Evolutionary conservation across 2,329 filamentous ascomycete species (phyloP).

Genomic region (Exutisphaerella laricina): DNA sequence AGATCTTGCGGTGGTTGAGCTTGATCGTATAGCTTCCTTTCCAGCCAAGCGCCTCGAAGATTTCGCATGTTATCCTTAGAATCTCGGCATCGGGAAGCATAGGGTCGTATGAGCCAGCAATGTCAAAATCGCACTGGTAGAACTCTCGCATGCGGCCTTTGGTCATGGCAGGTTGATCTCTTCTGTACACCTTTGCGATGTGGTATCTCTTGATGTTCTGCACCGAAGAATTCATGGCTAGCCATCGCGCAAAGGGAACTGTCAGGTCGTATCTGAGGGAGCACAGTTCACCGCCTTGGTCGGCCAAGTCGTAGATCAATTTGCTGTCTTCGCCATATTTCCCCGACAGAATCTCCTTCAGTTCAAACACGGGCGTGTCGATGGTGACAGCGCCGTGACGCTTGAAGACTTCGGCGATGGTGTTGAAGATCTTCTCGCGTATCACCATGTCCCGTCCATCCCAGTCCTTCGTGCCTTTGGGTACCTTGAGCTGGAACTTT

Average conservation of each 20-base stretch:
- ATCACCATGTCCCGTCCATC: conserved; percentile 72
- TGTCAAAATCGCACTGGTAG: conserved; percentile 96
- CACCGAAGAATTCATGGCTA: conserved; percentile 81
- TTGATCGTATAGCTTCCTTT: conserved; percentile 76
- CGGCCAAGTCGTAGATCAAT: conserved; percentile 83
- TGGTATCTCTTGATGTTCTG: conserved; percentile 89
- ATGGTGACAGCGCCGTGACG: conserved; percentile 74
- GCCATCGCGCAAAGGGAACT: conserved; percentile 84
- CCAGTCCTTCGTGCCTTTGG: conserved; percentile 89
- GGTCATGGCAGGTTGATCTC: conserved; percentile 78
- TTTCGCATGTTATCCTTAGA: conserved; percentile 74
- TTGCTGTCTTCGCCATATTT: conserved; percentile 93
- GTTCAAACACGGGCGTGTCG: conserved; percentile 78
- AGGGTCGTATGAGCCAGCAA: conserved; percentile 78
- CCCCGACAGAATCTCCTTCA: conserved; percentile 77
- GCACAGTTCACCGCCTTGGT: conserved; percentile 80
- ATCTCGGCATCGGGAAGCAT: conserved; percentile 94
- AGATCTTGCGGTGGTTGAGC: conserved; percentile 88
- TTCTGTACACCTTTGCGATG: conserved; percentile 84
- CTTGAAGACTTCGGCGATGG: conserved; percentile 74
- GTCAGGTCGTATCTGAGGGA: conserved; percentile 83
- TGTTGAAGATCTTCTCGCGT: conserved; percentile 71
- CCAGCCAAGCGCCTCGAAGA: conserved; percentile 76
- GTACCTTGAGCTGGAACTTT: conserved; percentile 69
- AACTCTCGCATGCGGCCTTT: conserved; percentile 94